Evolutionary conservation across 108 stramenopile species (phyloP).

Genomic region (Cyclotella sp.): DNA sequence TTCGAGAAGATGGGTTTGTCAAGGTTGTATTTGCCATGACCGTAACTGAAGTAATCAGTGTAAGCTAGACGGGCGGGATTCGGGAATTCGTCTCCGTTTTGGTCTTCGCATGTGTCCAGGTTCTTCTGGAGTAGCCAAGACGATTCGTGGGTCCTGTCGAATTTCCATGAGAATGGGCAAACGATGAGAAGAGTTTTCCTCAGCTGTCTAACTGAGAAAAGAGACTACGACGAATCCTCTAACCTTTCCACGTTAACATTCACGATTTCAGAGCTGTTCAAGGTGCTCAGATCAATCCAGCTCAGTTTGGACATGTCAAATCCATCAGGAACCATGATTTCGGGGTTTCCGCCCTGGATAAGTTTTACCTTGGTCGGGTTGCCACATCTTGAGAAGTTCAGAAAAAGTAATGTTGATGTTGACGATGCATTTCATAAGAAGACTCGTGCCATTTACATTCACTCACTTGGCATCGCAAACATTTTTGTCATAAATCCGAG

Average conservation of each 20-base stretch:
- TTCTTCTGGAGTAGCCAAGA: constrained; percentile 25
- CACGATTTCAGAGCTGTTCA: constrained; percentile 22
- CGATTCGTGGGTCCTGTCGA: constrained; percentile 26
- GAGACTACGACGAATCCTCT: neutral
- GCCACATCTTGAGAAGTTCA: constrained; percentile 1
- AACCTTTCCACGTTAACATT: constrained; percentile 26
- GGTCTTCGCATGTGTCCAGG: constrained; percentile 16
- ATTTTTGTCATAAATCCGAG: constrained; percentile 14
- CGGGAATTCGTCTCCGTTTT: constrained; percentile 31
- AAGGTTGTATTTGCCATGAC: constrained; percentile 34
- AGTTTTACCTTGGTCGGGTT: neutral
- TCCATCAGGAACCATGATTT: constrained; percentile 16
- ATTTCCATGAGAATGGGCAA: neutral
- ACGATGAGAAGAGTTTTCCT: neutral
- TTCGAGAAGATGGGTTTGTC: constrained; percentile 42
- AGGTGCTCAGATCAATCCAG: constrained; percentile 26
- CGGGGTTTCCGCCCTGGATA: constrained; percentile 38
- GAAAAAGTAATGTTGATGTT: neutral
- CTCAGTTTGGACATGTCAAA: constrained; percentile 18
- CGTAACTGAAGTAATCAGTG: constrained; percentile 30
- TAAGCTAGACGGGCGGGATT: constrained; percentile 25
- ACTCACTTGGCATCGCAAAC: constrained; percentile 15
- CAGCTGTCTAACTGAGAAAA: neutral
- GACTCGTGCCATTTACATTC: neutral
- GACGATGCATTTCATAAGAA: neutral